Evolutionary conservation across 371 early-diverging fungal species (phyloP).

Genomic region (Paraphysoderma sedebokerense): DNA sequence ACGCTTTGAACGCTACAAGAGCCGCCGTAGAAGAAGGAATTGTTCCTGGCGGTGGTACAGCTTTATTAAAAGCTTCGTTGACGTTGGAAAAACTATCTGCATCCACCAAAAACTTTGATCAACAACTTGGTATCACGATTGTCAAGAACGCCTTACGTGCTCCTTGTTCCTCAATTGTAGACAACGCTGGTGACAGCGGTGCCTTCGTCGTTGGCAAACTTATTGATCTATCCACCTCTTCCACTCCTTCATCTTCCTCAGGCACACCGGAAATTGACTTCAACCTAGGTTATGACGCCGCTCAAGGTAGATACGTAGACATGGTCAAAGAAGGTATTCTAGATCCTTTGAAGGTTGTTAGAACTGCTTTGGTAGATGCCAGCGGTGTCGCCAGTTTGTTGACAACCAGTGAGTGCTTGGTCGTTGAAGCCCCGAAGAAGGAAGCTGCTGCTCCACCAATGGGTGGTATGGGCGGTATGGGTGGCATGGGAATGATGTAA

Average conservation of each 20-base stretch:
- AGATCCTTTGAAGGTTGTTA: conserved; percentile 95
- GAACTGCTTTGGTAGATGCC: conserved; percentile 89
- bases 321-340: conserved; percentile 91
- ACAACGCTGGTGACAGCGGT: conserved; percentile 93
- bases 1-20: conserved; percentile 93
- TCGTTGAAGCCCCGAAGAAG: conserved; percentile 82
- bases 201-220: conserved; percentile 89
- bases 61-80: conserved; percentile 79
- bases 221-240: conserved; percentile 44
- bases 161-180: conserved; percentile 82
- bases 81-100: conserved; percentile 38
- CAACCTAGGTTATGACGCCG: conserved; percentile 85
- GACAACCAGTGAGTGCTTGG: conserved; percentile 92
- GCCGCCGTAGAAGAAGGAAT: conserved; percentile 98
- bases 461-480: conserved; percentile 44
- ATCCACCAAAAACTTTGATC: conserved; percentile 75
- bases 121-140: conserved; percentile 88
- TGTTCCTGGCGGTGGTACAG: conserved; percentile 93
- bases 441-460: conserved; percentile 26
- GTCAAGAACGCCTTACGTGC: conserved; percentile 80
- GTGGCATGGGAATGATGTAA: conserved; percentile 44
- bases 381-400: conserved; percentile 87
- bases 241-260: too few species aligned
- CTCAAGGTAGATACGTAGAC: conserved; percentile 76
- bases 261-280: too few species aligned